These are phyloP conservation scores for Penicillium canariense DNA, from an alignment of 495 filamentous ascomycete species.

Conservation along the genomic window DNA sequence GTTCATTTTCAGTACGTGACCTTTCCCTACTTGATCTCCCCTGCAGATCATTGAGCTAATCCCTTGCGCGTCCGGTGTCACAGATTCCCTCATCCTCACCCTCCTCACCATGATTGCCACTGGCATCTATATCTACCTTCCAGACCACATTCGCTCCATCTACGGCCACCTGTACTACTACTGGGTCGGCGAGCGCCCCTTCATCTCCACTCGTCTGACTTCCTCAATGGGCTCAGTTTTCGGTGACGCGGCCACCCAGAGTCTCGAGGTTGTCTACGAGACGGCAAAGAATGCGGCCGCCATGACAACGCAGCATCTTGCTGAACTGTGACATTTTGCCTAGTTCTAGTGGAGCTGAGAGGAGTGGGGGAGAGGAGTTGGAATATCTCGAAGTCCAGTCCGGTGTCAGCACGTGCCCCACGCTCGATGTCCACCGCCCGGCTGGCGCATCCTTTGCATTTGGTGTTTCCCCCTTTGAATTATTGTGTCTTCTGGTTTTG, in stretches of 20 bases:
- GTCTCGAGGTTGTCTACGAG: slow-evolving; percentile 42
- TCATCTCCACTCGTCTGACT: slow-evolving; percentile 36
- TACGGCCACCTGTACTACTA: slow-evolving; percentile 89
- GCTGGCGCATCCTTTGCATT: slow-evolving; percentile 10
- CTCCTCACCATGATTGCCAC: slow-evolving; percentile 80
- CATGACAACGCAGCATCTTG: slow-evolving; percentile 33
- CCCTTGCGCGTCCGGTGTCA: not conserved
- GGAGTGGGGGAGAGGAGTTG: slow-evolving; percentile 1
- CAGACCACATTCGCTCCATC: slow-evolving; percentile 78
- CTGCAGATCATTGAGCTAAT: not conserved
- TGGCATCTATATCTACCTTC: slow-evolving; percentile 86
- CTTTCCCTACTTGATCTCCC: not conserved
- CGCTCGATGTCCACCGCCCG: not conserved
- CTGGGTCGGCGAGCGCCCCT: slow-evolving; percentile 69
- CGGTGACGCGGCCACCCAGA: slow-evolving; percentile 34
- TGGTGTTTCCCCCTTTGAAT: slow-evolving; percentile 1
- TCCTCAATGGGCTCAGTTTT: slow-evolving; percentile 39
- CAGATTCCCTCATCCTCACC: slow-evolving; percentile 89
- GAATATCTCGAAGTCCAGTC: not conserved
- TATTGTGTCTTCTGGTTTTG: not conserved
- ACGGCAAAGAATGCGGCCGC: slow-evolving; percentile 41
- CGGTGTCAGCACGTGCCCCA: not conserved
- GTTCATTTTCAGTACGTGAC: slow-evolving; percentile 73
- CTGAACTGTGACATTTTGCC: slow-evolving; percentile 33
- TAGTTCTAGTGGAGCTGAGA: not conserved